Conservation (phyloP, 2,329 filamentous ascomycete genomes). For the Sclerotinia sclerotiorum region DNA sequence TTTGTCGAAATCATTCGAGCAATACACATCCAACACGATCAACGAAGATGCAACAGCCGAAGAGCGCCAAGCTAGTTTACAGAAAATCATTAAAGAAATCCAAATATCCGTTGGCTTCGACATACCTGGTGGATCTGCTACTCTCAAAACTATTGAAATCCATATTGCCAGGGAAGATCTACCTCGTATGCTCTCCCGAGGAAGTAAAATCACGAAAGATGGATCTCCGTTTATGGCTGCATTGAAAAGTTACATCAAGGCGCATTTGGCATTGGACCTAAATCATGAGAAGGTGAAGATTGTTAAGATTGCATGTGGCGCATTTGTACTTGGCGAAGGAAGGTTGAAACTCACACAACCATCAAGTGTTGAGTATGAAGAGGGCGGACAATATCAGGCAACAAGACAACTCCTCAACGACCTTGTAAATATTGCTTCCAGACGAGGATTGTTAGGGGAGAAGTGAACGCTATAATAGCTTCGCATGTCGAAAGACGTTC, state of each 20-base stretch:
- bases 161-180: constrained; percentile 46
- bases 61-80: constrained; percentile 26
- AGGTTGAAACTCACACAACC: constrained; percentile 44
- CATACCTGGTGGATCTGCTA: constrained; percentile 29
- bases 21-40: constrained; percentile 36
- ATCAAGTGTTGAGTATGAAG: constrained; percentile 23
- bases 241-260: constrained; percentile 42
- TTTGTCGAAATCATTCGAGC: constrained; percentile 39
- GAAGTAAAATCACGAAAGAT: constrained; percentile 29
- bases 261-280: constrained; percentile 46
- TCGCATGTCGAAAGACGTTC: background rate
- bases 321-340: constrained; percentile 45
- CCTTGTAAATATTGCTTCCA: constrained; percentile 30
- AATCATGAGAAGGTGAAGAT: constrained; percentile 44
- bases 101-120: constrained; percentile 37
- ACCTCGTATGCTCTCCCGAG: constrained; percentile 35
- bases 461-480: background rate
- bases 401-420: constrained; percentile 31
- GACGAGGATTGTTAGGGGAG: constrained; percentile 23
- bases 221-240: constrained; percentile 44
- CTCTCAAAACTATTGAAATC: constrained; percentile 46
- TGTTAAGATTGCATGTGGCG: constrained; percentile 44
- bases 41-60: constrained; percentile 28
- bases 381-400: constrained; percentile 30
- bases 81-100: constrained; percentile 35